Evolutionary conservation across 768 basidiomycete species (phyloP).

Genomic region (Tephrocybe sp.): DNA sequence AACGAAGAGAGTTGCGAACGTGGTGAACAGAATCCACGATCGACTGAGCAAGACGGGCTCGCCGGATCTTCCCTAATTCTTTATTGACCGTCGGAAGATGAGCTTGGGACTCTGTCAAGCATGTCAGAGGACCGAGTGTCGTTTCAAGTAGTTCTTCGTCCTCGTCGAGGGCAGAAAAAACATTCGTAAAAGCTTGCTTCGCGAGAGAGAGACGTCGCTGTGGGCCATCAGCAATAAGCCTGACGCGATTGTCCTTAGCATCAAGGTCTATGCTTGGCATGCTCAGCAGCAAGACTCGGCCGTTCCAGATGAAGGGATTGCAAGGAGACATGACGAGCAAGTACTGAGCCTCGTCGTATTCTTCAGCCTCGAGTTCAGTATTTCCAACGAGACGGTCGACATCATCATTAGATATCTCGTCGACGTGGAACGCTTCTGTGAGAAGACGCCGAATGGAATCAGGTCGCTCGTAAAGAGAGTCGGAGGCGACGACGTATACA

Average conservation of each 20-base stretch:
- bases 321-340: slow-evolving; percentile 85
- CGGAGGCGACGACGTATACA: slow-evolving; percentile 85
- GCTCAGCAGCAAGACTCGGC: slow-evolving; percentile 76
- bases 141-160: slow-evolving; percentile 53
- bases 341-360: slow-evolving; percentile 69
- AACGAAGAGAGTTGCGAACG: slow-evolving; percentile 67
- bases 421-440: slow-evolving; percentile 80
- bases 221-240: slow-evolving; percentile 89
- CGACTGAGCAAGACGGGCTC: slow-evolving; percentile 87
- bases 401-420: slow-evolving; percentile 59
- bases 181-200: slow-evolving; percentile 73
- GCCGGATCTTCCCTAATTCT: slow-evolving; percentile 87
- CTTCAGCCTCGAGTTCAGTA: slow-evolving; percentile 42
- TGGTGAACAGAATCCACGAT: slow-evolving; percentile 91
- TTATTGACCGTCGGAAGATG: slow-evolving; percentile 89
- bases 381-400: slow-evolving; percentile 42
- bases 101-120: slow-evolving; percentile 80
- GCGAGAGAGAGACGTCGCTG: slow-evolving; percentile 71
- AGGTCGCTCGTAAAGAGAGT: slow-evolving; percentile 71
- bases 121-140: slow-evolving; percentile 40
- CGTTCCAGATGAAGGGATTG: slow-evolving; percentile 89
- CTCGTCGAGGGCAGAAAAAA: slow-evolving; percentile 63
- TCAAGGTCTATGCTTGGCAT: slow-evolving; percentile 80
- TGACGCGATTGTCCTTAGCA: slow-evolving; percentile 84
- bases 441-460: slow-evolving; percentile 80